These are phyloP conservation scores for Epichloe glyceriae DNA, from an alignment of 2,329 filamentous ascomycete species.

Conservation along the genomic window DNA sequence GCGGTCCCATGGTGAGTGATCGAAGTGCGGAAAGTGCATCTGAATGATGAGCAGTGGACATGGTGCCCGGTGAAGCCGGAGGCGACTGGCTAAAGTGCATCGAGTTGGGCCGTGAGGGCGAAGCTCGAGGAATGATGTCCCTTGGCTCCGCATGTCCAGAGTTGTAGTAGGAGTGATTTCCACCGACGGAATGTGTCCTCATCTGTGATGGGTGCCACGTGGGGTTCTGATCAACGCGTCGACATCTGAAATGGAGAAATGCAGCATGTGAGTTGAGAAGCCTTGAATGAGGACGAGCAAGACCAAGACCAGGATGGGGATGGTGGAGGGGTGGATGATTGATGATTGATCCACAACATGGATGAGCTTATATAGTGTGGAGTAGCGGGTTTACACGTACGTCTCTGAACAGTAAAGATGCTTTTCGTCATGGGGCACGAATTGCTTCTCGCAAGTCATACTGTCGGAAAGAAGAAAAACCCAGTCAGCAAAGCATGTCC, in stretches of 20 bases:
- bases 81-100: slow-evolving; percentile 40
- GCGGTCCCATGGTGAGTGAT: slow-evolving; percentile 39
- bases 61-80: slow-evolving; percentile 31
- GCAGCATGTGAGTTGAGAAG: too few species aligned
- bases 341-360: neutral
- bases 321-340: too few species aligned
- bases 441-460: slow-evolving; percentile 57
- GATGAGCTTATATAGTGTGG: neutral
- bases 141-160: slow-evolving; percentile 37
- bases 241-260: slow-evolving; percentile 29
- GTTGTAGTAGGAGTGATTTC: slow-evolving; percentile 32
- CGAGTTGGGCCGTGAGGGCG: slow-evolving; percentile 46
- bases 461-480: slow-evolving; percentile 20
- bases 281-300: too few species aligned
- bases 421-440: slow-evolving; percentile 43
- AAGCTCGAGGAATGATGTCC: slow-evolving; percentile 51
- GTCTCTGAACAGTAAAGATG: slow-evolving; percentile 50
- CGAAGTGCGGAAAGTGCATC: slow-evolving; percentile 41
- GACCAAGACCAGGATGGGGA: too few species aligned
- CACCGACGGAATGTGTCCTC: slow-evolving; percentile 5
- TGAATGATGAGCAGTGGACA: slow-evolving; percentile 17
- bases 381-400: slow-evolving; percentile 27
- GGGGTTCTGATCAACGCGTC: slow-evolving; percentile 36
- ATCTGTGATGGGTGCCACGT: slow-evolving; percentile 14
- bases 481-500: neutral